phyloP scores from a whole-genome alignment of 768 basidiomycete genomes.

The Suillus cothurnatus region DNA sequence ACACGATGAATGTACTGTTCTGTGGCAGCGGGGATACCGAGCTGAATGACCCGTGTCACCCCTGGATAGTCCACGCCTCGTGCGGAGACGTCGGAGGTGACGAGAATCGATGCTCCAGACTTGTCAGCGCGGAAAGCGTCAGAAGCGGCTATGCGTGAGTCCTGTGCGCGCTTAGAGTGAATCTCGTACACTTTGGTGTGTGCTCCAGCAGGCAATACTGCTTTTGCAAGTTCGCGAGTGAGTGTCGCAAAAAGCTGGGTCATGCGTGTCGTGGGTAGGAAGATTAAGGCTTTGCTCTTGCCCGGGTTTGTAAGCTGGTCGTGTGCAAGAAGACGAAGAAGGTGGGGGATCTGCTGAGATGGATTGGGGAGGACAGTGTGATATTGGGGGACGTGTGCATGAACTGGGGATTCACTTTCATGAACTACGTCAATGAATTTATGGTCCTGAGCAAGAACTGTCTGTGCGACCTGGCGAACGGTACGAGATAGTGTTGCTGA shows the following conservation, averaged over 20 bases:
- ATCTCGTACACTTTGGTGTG: slow-evolving; percentile 73
- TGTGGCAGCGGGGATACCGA: slow-evolving; percentile 71
- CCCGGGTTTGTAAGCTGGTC: slow-evolving; percentile 78
- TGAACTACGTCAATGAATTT: slow-evolving; percentile 74
- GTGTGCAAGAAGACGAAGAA: slow-evolving; percentile 79
- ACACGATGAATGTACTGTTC: slow-evolving; percentile 88
- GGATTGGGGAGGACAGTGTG: slow-evolving; percentile 71
- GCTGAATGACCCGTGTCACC: slow-evolving; percentile 88
- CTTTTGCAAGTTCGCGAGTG: slow-evolving; percentile 48
- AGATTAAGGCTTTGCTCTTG: slow-evolving; percentile 76
- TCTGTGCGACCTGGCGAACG: slow-evolving; percentile 70
- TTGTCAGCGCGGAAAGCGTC: slow-evolving; percentile 50
- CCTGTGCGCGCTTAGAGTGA: slow-evolving; percentile 74
- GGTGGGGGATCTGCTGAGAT: slow-evolving; percentile 73
- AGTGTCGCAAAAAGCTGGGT: slow-evolving; percentile 74
- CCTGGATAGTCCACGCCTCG: slow-evolving; percentile 89
- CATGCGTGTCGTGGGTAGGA: slow-evolving; percentile 84
- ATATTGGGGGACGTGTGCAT: slow-evolving; percentile 80
- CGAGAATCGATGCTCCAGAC: slow-evolving; percentile 57
- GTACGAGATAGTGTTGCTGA: slow-evolving; percentile 80
- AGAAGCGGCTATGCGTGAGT: slow-evolving; percentile 56
- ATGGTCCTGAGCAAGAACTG: slow-evolving; percentile 61
- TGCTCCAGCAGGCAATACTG: slow-evolving; percentile 50
- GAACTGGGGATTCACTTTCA: slow-evolving; percentile 55
- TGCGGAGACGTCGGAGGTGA: slow-evolving; percentile 89